These are phyloP conservation scores for Thraustotheca clavata DNA, from an alignment of 352 stramenopile genomes.

Conservation along the genomic window DNA sequence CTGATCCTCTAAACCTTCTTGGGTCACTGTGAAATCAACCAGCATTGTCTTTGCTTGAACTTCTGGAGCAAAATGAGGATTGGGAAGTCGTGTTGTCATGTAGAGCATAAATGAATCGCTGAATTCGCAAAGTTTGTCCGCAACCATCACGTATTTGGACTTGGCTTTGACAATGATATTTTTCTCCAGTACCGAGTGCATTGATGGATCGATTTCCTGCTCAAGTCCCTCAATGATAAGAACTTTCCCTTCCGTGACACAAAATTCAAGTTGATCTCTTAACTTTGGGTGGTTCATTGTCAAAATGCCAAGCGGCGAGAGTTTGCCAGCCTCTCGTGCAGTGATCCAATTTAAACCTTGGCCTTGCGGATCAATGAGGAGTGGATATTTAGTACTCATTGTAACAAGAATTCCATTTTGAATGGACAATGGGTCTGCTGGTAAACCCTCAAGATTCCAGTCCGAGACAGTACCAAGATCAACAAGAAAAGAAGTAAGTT, in stretches of 20 bases:
- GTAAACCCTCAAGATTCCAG: slow-evolving; percentile 83
- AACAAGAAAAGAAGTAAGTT: slow-evolving; percentile 63
- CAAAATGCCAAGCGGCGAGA: slow-evolving; percentile 49
- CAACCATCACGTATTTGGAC: slow-evolving; percentile 53
- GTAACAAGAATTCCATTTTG: slow-evolving; percentile 88
- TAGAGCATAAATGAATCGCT: slow-evolving; percentile 60
- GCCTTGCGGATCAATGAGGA: slow-evolving; percentile 87
- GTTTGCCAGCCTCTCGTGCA: slow-evolving; percentile 44
- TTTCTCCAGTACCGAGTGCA: slow-evolving; percentile 59
- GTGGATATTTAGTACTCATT: slow-evolving; percentile 56
- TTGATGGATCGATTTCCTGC: slow-evolving; percentile 44
- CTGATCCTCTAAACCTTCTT: slow-evolving; percentile 86
- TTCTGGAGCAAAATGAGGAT: slow-evolving; percentile 64
- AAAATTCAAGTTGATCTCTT: slow-evolving; percentile 78
- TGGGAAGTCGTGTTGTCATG: slow-evolving; percentile 50
- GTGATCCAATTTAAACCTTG: slow-evolving; percentile 85
- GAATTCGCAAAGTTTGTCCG: slow-evolving; percentile 60
- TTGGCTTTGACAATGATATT: slow-evolving; percentile 53
- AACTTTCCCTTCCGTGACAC: slow-evolving; percentile 79
- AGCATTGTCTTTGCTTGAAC: slow-evolving; percentile 54
- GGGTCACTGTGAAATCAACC: slow-evolving; percentile 89
- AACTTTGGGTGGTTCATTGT: slow-evolving; percentile 60
- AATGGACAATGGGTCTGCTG: slow-evolving; percentile 81
- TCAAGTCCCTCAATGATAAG: slow-evolving; percentile 78
- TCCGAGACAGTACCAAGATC: slow-evolving; percentile 75